phyloP scores from a whole-genome alignment of 2,329 filamentous ascomycete species.

The Ploettnerulaceae sp. region DNA sequence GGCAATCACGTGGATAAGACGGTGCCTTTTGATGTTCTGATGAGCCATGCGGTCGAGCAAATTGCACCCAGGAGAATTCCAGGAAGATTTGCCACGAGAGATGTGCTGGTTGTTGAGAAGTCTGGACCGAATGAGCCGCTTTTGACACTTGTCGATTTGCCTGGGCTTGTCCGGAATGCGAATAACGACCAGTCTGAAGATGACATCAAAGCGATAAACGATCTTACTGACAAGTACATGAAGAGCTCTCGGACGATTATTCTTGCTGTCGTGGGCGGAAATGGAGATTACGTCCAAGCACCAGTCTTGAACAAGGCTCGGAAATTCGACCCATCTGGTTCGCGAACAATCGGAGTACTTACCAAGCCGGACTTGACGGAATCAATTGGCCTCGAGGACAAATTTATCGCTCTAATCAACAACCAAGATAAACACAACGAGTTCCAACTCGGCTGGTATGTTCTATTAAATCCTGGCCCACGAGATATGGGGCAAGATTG shows the following conservation, averaged over 20 bases:
- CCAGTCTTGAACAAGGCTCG: constrained; percentile 30
- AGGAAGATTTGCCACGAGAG: constrained; percentile 15
- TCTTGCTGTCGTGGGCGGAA: constrained; percentile 35
- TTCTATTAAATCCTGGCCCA: constrained; percentile 15
- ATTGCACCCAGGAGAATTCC: constrained; percentile 13
- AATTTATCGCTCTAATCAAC: constrained; percentile 15
- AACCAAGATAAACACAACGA: constrained; percentile 16
- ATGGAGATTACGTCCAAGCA: constrained; percentile 16
- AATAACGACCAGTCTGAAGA: constrained; percentile 21
- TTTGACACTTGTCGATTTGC: constrained; percentile 55
- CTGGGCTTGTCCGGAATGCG: constrained; percentile 48
- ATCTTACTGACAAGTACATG: constrained; percentile 48
- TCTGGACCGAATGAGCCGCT: constrained; percentile 38
- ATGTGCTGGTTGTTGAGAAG: constrained; percentile 19
- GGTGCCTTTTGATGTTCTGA: constrained; percentile 15
- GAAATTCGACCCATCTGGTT: constrained; percentile 33
- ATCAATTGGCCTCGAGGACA: constrained; percentile 14
- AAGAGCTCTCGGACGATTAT: constrained; percentile 51
- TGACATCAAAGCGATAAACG: constrained; percentile 42
- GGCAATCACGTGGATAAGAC: constrained; percentile 12
- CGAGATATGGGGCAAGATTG: constrained; percentile 5
- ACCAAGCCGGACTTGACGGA: constrained; percentile 50
- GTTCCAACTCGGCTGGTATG: constrained; percentile 16
- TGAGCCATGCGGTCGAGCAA: constrained; percentile 12
- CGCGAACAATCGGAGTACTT: constrained; percentile 41